Percentiles rank a stretch among this genome's conserved stretches.
These are phyloP conservation scores for Sugiyamaella lignohabitans DNA, from an alignment of 805 yeast genomes.

Conservation along the genomic window DNA sequence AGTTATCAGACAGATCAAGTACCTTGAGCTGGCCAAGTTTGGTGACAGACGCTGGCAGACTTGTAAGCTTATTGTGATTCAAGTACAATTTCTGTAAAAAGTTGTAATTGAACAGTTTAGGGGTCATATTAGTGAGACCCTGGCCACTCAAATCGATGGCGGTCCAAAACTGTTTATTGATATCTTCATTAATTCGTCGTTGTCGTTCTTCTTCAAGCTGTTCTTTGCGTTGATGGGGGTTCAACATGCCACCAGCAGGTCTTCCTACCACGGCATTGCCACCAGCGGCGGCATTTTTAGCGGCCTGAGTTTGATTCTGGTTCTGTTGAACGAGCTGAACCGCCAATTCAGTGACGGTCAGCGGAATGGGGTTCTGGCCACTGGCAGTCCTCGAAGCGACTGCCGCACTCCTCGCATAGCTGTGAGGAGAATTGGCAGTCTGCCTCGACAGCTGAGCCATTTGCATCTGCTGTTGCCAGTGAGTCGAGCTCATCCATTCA, in stretches of 20 bases:
- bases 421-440: conserved; percentile 59
- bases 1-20: conserved; percentile 77
- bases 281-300: conserved; percentile 6
- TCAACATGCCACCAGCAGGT: conserved; percentile 17
- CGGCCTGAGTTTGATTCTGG: neutral
- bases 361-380: conserved; percentile 22
- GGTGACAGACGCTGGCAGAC: conserved; percentile 61
- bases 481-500: conserved; percentile 8
- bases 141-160: conserved; percentile 90
- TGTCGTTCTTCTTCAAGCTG: conserved; percentile 37
- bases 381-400: conserved; percentile 43
- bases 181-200: conserved; percentile 33
- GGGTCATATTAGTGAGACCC: conserved; percentile 63
- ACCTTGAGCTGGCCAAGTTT: conserved; percentile 68
- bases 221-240: conserved; percentile 24
- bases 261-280: conserved; percentile 21
- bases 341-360: conserved; percentile 35
- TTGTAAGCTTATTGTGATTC: conserved; percentile 72
- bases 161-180: conserved; percentile 80
- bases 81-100: conserved; percentile 82
- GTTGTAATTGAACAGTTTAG: conserved; percentile 68
- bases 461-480: conserved; percentile 76
- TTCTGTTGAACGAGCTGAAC: conserved; percentile 31
- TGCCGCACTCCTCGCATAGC: conserved; percentile 80
- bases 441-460: conserved; percentile 65